Evolutionary conservation across 83 land plant genomes (phyloP), one percentile per base, ranked within the genome.

Genomic region (Thuja plicata): DNA sequence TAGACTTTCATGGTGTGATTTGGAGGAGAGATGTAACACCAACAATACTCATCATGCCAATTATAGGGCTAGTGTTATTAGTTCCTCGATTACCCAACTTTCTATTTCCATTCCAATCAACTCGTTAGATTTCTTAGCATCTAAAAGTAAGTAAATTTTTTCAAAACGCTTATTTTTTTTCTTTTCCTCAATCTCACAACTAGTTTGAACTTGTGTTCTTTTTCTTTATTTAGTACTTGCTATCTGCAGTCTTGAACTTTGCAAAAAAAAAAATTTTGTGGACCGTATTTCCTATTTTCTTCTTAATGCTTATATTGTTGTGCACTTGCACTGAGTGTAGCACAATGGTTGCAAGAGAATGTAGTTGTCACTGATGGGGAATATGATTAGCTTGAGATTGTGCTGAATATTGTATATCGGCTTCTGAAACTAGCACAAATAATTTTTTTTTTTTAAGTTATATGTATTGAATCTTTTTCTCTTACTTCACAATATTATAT

Each of bases 51-150:
- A 38, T 38, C 40, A 62, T 62, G 27, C 70, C 7, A 62, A 62
- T 62, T 5, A 60, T 60, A 60, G 70, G 70, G 3, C n/a, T 62
- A 62, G n/a, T 62, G 27, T n/a, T 24, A 62, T n/a, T 62, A 80
- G 79, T 30, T 87, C 91, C 89, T 94, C 95, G 48, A 91, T 95
- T n/a, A 95, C 95, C 66, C 94, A 93, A 80, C 93, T 95, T 81
- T 95, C 95, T 4, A 95, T 95, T 41, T 93, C 95, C 48, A 93
- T 93, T 45, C 93, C 94, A 12, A 94, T 93, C 94, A 88, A 91
- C 0, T 89, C 94, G 34, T 92, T 92, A 60, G 96, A 94, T 66
- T 94, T 93, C 79, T 92, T 94, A 27, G 86, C 54, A 45, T 83
- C 89, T 46, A 32, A 46, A 41, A 80, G 84, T 41, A 80, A 80